Conservation (phyloP, 495 filamentous ascomycete genomes). For the Neurospora terricola region DNA sequence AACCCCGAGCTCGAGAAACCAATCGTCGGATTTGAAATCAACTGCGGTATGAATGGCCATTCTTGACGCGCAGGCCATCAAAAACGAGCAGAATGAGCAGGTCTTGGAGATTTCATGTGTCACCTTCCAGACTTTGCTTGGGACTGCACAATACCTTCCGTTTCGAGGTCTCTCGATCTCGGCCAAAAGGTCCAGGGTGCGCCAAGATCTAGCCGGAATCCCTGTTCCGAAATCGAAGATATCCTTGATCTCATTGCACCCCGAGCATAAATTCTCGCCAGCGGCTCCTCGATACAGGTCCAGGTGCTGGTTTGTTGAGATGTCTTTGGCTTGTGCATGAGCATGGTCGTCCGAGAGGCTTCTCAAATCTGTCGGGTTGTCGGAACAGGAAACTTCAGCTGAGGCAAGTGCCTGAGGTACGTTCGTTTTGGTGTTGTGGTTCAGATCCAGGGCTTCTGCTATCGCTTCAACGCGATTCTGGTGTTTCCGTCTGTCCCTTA, state of each 20-base stretch:
- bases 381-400: background rate
- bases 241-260: background rate
- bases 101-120: background rate
- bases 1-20: background rate
- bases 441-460: background rate
- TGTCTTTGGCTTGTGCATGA: background rate
- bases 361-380: background rate
- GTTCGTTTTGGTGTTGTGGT: background rate
- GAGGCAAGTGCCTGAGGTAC: background rate
- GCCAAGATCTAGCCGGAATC: background rate
- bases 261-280: background rate
- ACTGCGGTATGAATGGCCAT: background rate
- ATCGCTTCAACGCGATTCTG: background rate
- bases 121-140: background rate
- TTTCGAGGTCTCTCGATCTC: too few relatives aligned
- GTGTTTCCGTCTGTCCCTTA: background rate
- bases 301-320: background rate
- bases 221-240: background rate
- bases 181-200: background rate
- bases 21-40: background rate
- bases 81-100: background rate
- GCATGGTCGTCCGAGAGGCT: background rate
- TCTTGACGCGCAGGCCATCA: background rate
- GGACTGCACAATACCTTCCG: too few relatives aligned
- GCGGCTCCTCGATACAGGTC: background rate